Evolutionary conservation across 2,329 filamentous ascomycete genomes (phyloP), one percentile per base, ranked within the genome.

Genomic region (Ascosphaera apis): DNA sequence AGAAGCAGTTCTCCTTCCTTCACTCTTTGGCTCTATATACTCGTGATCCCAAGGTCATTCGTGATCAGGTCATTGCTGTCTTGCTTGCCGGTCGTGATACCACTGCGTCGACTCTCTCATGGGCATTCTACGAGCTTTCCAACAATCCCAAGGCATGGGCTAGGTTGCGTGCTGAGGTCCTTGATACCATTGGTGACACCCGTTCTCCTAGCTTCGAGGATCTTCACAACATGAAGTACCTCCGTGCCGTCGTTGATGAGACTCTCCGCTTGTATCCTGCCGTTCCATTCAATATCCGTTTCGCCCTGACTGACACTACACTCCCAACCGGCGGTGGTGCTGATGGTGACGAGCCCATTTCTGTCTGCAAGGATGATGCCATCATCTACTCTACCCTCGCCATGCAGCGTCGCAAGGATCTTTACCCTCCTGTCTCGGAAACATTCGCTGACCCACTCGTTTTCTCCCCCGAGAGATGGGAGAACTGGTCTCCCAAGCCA

Each of bases 21-120:
- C 76, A 88, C 53, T 76, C 77, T 18, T 64, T 86, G 9, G 78
- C 78, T 27, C 61, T 62, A 31, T 80, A 77, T 55, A 84, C 79
- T 0, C 67, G 75, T 19, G 47, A 48, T 31, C 40, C 41, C 7
- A 41, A 41, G 18, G 64, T 78, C 8, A 63, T 86, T 12, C 72
- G 77, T 31, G 78, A 86, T 53, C 78, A 86, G 53, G 60, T 86
- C 36, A 64, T 83, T 23, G 70, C 72, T 31, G 65, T 67, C 39
- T 52, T 68, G 7, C 52, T 66, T 6, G 65, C 65, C 2, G 63
- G 63, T 12, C 58, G 63, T 9, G 66, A 69, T 43, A 68, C 65
- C 1, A 69, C 65, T 1, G 63, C 59, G 11, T 53, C 53, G 4
- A 43, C 59, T 3, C 50, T 62, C 4, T 53, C 60, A 28, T 63